Base-by-base conservation (phyloP, 768 basidiomycete species). In the Hypholoma fasciculare region DNA sequence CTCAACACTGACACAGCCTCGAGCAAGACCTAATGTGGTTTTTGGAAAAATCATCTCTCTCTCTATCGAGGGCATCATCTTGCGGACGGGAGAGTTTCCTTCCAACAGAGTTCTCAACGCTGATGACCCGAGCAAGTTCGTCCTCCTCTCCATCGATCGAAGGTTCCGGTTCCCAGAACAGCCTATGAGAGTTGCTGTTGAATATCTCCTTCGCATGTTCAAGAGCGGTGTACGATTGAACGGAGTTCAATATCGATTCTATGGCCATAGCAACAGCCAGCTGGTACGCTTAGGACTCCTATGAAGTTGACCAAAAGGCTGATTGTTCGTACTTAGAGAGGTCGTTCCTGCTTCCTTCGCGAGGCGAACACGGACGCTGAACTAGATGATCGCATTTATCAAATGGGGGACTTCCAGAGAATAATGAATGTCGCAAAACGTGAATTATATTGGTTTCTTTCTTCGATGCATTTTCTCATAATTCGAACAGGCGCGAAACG, bases 211-310 rank as follows among this genome's bases (percentile, higher is more conserved):
- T 17, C 76, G 83, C 34, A 65, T 88, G 59, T 74, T 88, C 69
- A 80, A 78, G 58, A 71, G 74, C 0, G 87, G 87, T 0, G 57
- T 89, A 1, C 80, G 79, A 62, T 63, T 87, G 62, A 88, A 89
- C 59, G 77, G 75, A 1, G 68, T 78, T 0, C 82, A 87, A 61
- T 87, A 88, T 66, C 81, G 87, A 2, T 89, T 88, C 66, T 88
- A 87, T 58, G 83, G 84, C 56, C 87, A 89, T 57, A 87, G 87
- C 42, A 87, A 88, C 64, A 88, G 85, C 59, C 87, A 89, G 61
- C 63, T 88, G 66, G 86, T 86, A 59, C 11, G 76, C 70, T 8
- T 17, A 13, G 19, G 12, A 12, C 11, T 30, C 11, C 11, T 2
- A 1, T 12, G 17, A 12, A 43, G 26, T 11, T 42, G 0, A 4